A percentile compares a stretch with the other conserved stretches of the same genome.
These are phyloP conservation scores for Carex scoparia DNA, from an alignment of 176 grass and related monocot genomes.

Conservation along the genomic window DNA sequence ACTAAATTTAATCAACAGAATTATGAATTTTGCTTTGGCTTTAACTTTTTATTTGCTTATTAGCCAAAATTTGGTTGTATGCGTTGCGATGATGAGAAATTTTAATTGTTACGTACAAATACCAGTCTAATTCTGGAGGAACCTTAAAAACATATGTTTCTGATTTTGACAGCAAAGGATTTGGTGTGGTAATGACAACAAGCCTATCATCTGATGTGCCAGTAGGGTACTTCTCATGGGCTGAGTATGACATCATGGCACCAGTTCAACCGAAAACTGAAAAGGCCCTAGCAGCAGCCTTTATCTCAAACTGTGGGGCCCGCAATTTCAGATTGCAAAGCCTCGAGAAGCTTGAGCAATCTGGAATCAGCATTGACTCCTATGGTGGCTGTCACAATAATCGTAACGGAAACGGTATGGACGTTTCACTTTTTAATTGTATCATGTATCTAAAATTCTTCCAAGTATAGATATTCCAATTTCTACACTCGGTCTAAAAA, in stretches of 20 bases:
- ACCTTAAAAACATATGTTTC: background rate
- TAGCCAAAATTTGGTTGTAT: slow-evolving; percentile 5
- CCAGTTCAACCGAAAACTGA: slow-evolving; percentile 69
- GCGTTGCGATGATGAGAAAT: background rate
- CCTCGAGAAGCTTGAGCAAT: slow-evolving; percentile 77
- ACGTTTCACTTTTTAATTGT: background rate
- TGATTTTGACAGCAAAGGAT: slow-evolving; percentile 63
- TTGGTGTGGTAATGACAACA: slow-evolving; percentile 92
- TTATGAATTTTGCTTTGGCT: background rate
- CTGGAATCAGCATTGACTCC: slow-evolving; percentile 90
- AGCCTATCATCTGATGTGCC: slow-evolving; percentile 92
- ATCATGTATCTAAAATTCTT: background rate
- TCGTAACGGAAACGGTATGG: slow-evolving; percentile 74
- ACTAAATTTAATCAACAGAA: background rate
- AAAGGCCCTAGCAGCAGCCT: slow-evolving; percentile 76
- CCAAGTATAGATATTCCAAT: background rate
- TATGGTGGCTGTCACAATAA: slow-evolving; percentile 97
- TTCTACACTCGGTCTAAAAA: background rate
- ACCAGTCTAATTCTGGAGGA: slow-evolving; percentile 7
- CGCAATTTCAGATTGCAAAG: slow-evolving; percentile 91
- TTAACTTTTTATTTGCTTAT: background rate
- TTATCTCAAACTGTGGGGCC: slow-evolving; percentile 98
- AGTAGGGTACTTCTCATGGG: slow-evolving; percentile 97
- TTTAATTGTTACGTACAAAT: background rate
- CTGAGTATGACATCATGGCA: slow-evolving; percentile 96